Base-by-base conservation (phyloP, 2,329 filamentous ascomycete genomes). In the Chrysoporthe cubensis region DNA sequence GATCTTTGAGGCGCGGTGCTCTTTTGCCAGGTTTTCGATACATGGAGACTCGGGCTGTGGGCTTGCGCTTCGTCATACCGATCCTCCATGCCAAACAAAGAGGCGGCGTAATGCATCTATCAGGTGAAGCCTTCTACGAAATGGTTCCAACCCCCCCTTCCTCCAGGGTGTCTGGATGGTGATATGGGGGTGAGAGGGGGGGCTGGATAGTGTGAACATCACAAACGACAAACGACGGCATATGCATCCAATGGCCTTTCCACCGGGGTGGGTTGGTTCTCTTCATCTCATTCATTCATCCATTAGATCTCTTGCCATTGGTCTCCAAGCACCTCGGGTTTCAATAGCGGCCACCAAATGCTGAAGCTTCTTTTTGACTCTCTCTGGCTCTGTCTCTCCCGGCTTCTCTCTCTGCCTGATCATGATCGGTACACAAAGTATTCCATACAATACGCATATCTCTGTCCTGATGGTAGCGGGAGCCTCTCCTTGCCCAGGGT, bases 251-350 rank as follows among this genome's bases (percentile, higher is more conserved):
- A 5, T 32, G n/a, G 44, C 18, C 18, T n/a, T 66, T 58, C 46
- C 64, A 14, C 9, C 44, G 44, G 42, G 63, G 61, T 46, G 44
- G 61, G 48, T 64, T 66, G 37, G 43, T 62, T 48, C 43, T 61
- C 50, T 48, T 66, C 64, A 66, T 61, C 52, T 37, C 50, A 32
- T 66, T 66, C 65, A 67, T 67, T 65, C 61, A 67, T 64, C 62
- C 67, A 67, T 67, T 57, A 67, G 66, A 62, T 64, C 34, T 64
- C 34, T 64, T 46, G 50, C 59, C 67, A 46, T 63, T 67, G 62
- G 60, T 61, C 56, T 60, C 61, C 61, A 52, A 64, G 62, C 50
- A 67, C 58, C 62, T 65, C 48, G 64, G 34, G 40, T 52, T 34
- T 64, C 62, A 61, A 52, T 62, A 61, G 61, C 14, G 34, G 50